phyloP scores from a whole-genome alignment of 148 eudicot species.

The Rhododendron griersonianum region DNA sequence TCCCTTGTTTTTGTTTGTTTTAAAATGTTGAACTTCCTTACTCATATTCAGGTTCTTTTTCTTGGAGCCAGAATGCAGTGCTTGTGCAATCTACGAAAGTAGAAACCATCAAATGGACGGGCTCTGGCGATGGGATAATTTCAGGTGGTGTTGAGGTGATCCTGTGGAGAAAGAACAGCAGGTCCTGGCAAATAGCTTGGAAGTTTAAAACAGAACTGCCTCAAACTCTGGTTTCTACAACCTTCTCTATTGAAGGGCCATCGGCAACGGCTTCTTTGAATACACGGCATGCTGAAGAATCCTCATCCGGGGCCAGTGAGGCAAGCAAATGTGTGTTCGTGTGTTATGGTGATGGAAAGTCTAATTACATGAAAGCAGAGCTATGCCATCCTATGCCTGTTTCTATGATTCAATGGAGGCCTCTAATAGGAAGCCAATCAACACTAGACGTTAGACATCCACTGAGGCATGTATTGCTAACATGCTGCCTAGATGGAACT shows the following conservation, averaged over 20 bases:
- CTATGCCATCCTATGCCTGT: conserved; percentile 82
- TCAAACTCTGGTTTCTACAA: conserved; percentile 70
- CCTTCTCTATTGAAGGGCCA: conserved; percentile 74
- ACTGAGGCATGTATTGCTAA: conserved; percentile 52
- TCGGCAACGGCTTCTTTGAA: conserved; percentile 50
- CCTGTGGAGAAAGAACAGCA: conserved; percentile 68
- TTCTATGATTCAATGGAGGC: conserved; percentile 87
- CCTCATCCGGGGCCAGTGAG: conserved; percentile 20
- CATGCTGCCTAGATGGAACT: conserved; percentile 88
- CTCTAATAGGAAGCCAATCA: conserved; percentile 42
- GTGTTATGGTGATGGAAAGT: conserved; percentile 43
- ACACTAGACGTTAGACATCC: conserved; percentile 28
- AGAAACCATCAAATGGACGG: conserved; percentile 85
- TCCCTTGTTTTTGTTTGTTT: conserved; percentile 14
- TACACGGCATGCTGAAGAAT: conserved; percentile 25
- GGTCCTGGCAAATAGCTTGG: conserved; percentile 91
- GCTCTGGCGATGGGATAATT: conserved; percentile 89
- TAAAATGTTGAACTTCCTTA: conserved; percentile 50
- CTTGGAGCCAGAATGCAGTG: conserved; percentile 97
- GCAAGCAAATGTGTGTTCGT: conserved; percentile 50
- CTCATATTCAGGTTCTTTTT: conserved; percentile 99
- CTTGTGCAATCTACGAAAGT: conserved; percentile 72
- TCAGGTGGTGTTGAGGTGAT: conserved; percentile 75
- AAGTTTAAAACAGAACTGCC: conserved; percentile 54
- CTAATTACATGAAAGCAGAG: conserved; percentile 41